Conservation (phyloP, 768 basidiomycete genomes). For the Solioccasus polychromus region DNA sequence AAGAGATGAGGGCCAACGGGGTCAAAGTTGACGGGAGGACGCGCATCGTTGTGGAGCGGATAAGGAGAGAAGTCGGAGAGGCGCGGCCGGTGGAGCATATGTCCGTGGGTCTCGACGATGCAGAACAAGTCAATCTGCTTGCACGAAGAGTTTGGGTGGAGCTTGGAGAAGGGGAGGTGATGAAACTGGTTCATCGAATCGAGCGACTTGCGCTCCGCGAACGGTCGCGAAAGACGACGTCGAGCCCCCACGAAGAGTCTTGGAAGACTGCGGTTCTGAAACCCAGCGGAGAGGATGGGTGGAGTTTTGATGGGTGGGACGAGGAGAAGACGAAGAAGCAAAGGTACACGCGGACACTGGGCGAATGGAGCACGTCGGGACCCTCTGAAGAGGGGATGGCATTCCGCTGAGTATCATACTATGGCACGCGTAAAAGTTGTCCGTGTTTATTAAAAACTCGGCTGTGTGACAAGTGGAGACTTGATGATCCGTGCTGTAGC, state of each 20-base stretch:
- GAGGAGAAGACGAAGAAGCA: constrained; percentile 2
- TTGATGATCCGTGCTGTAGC: constrained; percentile 9
- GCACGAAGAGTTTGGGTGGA: constrained; percentile 42
- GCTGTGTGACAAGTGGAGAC: too few relatives aligned
- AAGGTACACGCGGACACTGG: neutral
- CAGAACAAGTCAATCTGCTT: constrained; percentile 26
- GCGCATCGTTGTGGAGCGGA: constrained; percentile 53
- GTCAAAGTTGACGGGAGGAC: constrained; percentile 64
- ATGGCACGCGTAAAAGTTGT: too few relatives aligned
- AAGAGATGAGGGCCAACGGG: constrained; percentile 83
- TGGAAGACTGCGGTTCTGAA: constrained; percentile 46
- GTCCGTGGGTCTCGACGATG: constrained; percentile 22
- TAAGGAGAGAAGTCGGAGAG: constrained; percentile 62
- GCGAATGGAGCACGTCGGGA: constrained; percentile 2
- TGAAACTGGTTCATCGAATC: constrained; percentile 49
- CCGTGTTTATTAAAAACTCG: too few relatives aligned
- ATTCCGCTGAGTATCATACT: constrained; percentile 12
- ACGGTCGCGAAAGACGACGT: constrained; percentile 11
- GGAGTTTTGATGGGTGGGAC: constrained; percentile 52
- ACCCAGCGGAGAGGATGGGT: constrained; percentile 35
- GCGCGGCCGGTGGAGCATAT: constrained; percentile 38
- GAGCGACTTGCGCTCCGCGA: constrained; percentile 40
- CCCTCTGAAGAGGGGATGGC: neutral
- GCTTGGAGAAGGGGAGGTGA: constrained; percentile 48
- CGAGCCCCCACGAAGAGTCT: constrained; percentile 16